Conservation (phyloP, 164 flowering plant species). For the Sedum album region DNA sequence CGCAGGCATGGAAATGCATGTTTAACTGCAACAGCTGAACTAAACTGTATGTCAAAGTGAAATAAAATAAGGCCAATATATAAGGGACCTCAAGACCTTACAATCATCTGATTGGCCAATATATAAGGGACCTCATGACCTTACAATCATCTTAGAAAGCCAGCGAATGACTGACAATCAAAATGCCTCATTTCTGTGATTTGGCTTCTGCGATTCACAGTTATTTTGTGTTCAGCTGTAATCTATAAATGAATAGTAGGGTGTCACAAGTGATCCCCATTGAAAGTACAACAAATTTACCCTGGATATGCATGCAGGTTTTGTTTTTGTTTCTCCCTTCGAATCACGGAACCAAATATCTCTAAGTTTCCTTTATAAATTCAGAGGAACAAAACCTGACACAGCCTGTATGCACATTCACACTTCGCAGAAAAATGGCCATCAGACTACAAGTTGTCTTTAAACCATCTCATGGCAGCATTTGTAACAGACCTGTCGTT, state of each 20-base stretch:
- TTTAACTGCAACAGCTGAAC: too few relatives aligned
- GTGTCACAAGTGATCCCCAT: neutral
- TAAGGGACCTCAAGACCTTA: too few relatives aligned
- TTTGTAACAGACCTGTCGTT: conserved; percentile 68
- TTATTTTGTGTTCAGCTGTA: neutral
- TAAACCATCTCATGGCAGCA: conserved; percentile 81
- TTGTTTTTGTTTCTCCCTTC: neutral
- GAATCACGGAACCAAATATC: neutral
- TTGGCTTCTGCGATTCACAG: too few relatives aligned
- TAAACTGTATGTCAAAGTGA: too few relatives aligned
- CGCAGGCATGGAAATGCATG: too few relatives aligned
- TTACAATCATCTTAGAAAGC: too few relatives aligned
- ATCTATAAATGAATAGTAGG: neutral
- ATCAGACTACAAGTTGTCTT: conserved; percentile 51
- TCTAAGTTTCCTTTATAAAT: neutral
- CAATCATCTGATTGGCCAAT: too few relatives aligned
- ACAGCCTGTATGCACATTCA: conserved; percentile 7
- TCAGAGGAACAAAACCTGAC: neutral
- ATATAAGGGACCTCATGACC: too few relatives aligned
- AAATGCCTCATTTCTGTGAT: too few relatives aligned
- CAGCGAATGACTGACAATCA: too few relatives aligned
- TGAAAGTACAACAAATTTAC: neutral
- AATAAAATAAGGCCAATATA: too few relatives aligned
- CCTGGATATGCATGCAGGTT: neutral
- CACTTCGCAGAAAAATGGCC: neutral